These are phyloP conservation scores for Diaporthe ampelina DNA, from an alignment of 2,329 filamentous ascomycete species.

Conservation along the genomic window DNA sequence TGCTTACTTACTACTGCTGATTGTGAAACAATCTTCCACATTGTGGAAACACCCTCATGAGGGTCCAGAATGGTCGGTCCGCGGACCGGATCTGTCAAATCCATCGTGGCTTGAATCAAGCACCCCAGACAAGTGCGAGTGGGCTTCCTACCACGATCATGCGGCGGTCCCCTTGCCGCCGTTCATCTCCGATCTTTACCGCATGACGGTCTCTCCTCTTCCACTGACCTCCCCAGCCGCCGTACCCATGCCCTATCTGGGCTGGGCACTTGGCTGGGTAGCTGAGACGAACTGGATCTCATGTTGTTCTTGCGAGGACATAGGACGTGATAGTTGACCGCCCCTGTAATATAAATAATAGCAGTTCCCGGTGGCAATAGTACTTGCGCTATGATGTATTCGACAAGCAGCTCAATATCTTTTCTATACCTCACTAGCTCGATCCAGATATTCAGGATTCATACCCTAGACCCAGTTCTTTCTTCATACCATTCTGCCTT, in stretches of 20 bases:
- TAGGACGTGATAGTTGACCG: neutral
- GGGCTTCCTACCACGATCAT: slow-evolving; percentile 1
- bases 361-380: neutral
- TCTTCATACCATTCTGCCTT: neutral
- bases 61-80: neutral
- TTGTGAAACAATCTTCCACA: neutral
- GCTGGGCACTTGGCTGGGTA: neutral
- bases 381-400: neutral
- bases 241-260: neutral
- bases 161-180: neutral
- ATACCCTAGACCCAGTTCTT: neutral
- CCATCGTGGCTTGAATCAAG: neutral
- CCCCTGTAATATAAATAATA: neutral
- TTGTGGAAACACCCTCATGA: neutral
- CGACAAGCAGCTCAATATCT: neutral
- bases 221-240: neutral
- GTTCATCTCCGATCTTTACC: slow-evolving; percentile 11
- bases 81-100: neutral
- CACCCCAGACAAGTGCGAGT: neutral
- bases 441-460: neutral
- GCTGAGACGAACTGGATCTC: neutral
- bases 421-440: too few relatives aligned
- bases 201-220: neutral
- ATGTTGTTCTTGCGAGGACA: neutral
- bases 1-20: too few relatives aligned